Evolutionary conservation across 2,329 filamentous ascomycete genomes (phyloP), one percentile per base, ranked within the genome.

Genomic region (Colletotrichum aenigma): DNA sequence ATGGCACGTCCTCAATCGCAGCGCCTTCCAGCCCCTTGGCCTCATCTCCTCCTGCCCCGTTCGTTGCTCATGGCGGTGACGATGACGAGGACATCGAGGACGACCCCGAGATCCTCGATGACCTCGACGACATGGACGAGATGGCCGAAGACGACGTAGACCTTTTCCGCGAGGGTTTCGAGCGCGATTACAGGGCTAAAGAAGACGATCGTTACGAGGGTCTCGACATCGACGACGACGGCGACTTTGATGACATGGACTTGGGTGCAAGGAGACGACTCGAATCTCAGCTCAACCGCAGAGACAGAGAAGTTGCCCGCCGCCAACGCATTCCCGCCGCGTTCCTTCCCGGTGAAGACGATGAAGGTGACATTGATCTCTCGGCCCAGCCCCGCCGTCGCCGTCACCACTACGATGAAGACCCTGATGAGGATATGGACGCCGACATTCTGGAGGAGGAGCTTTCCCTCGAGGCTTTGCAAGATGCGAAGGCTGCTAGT

Each of bases 381-480:
- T 95, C 95, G 26, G 92, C 93, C 30, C 96, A 98, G 84, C 95
- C 95, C 26, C 93, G 96, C 70, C 93, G 96, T 78, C 93, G 95
- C 68, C 93, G 97, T 79, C 95, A 97, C 85, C 92, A 94, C 79
- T 99, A 98, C 82, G 97, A 99, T 78, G 97, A 99, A 85, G 96
- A 98, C 55, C 93, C 94, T 15, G 96, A 98, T 78, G 96, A 98
- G 79, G 94, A 96, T 77, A 96, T 98, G 92, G 95, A 93, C 74
- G 95, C 94, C 64, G 95, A 98, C 81, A 96, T 98, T 78, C 96
- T 98, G 94, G 95, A 97, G 78, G 96, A 98, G 84, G 96, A 98
- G 84, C 91, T 99, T 24, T 96, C 96, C 3, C 91, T 98, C 0
- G 96, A 98, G 85, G 95, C 95, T 15, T 89, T 99, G 56, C 93